These are phyloP conservation scores for Starmera dryadoides DNA, from an alignment of 805 yeast species.

Conservation along the genomic window DNA sequence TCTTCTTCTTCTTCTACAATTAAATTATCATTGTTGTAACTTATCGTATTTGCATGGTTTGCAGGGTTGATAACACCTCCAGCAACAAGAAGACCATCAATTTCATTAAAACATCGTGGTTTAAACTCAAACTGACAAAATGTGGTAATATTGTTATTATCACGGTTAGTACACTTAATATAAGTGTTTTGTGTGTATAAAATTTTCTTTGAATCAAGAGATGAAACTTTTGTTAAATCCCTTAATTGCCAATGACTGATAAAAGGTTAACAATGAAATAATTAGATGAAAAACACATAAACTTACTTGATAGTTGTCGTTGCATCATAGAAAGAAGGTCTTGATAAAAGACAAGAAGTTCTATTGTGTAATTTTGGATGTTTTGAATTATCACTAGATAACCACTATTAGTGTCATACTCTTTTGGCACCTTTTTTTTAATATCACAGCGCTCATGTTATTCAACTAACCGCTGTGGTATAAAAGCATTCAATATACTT, in stretches of 20 bases:
- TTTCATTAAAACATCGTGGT: constrained; percentile 64
- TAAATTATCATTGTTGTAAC: constrained; percentile 2
- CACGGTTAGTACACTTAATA: constrained; percentile 38
- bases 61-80: constrained; percentile 42
- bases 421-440: no score
- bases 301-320: not conserved
- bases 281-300: not conserved
- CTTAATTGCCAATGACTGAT: constrained; percentile 80
- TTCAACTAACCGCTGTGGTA: no score
- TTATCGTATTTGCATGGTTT: no score
- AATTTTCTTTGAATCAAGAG: constrained; percentile 35
- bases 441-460: no score
- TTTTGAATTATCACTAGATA: not conserved
- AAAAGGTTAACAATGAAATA: no score
- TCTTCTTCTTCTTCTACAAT: no score
- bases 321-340: not conserved
- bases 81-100: constrained; percentile 43
- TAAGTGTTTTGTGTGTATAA: constrained; percentile 53
- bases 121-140: constrained; percentile 49
- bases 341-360: not conserved
- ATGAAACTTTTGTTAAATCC: constrained; percentile 54
- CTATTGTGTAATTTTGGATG: not conserved
- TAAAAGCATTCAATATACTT: no score
- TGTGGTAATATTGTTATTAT: constrained; percentile 24
- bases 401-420: no score